A percentile compares a stretch with the other conserved stretches of the same genome.
Evolutionary conservation across 1,284 basidiomycete genomes (phyloP).

Genomic region (Fomes fomentarius): DNA sequence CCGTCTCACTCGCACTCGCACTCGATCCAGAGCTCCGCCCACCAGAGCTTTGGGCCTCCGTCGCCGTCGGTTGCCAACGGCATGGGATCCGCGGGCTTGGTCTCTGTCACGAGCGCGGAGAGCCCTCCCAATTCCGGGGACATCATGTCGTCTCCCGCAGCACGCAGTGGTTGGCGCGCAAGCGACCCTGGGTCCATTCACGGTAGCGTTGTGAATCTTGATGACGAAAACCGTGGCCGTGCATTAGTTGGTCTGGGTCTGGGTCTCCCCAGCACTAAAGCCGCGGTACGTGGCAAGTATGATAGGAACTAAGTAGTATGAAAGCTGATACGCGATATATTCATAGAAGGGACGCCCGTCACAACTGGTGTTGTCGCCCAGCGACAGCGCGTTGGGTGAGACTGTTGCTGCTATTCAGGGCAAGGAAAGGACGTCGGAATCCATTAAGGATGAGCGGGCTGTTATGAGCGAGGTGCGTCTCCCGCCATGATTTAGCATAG

Average conservation of each 20-base stretch:
- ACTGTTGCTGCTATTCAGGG: constrained; percentile 27
- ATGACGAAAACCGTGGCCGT: constrained; percentile 17
- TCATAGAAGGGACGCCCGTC: constrained; percentile 42
- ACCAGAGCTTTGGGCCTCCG: constrained; percentile 32
- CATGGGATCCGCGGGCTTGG: constrained; percentile 23
- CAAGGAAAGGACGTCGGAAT: constrained; percentile 33
- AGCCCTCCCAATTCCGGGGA: constrained; percentile 42
- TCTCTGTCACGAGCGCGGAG: constrained; percentile 39
- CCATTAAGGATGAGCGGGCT: constrained; percentile 54
- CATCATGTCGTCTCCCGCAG: constrained; percentile 26
- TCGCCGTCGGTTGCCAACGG: constrained; percentile 26
- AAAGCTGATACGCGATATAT: neutral
- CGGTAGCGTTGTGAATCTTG: constrained; percentile 9
- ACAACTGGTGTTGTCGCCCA: constrained; percentile 59
- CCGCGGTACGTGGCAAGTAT: constrained; percentile 12
- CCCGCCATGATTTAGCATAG: constrained; percentile 5
- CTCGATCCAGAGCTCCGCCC: constrained; percentile 42
- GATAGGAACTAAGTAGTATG: neutral
- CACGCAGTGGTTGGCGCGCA: constrained; percentile 31
- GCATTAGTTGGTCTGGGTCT: constrained; percentile 24
- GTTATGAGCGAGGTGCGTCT: constrained; percentile 68
- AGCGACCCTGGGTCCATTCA: constrained; percentile 34
- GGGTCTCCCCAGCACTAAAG: constrained; percentile 22
- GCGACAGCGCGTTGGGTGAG: constrained; percentile 57
- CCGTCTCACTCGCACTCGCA: constrained; percentile 47